phyloP scores from a whole-genome alignment of 768 basidiomycete genomes.

The Kwoniella dejecticola region DNA sequence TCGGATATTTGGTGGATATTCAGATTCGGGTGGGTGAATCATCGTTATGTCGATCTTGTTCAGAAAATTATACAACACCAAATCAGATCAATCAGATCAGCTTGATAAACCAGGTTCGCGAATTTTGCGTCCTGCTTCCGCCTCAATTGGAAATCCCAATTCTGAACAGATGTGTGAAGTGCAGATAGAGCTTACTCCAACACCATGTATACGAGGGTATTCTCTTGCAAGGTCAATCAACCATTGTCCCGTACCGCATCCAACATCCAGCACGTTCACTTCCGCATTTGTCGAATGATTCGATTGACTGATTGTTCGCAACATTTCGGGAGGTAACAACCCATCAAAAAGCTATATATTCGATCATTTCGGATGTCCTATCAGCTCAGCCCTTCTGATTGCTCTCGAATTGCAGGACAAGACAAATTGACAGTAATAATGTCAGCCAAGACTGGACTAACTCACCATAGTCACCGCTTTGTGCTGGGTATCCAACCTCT shows the following conservation, averaged over 20 bases:
- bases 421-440: no score
- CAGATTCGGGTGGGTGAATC: neutral
- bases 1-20: neutral
- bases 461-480: neutral
- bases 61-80: no score
- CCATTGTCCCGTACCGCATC: conserved; percentile 2
- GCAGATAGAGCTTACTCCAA: neutral
- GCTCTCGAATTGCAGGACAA: no score
- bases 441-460: no score
- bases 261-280: conserved; percentile 3
- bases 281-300: neutral
- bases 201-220: neutral
- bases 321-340: neutral
- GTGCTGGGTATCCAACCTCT: neutral
- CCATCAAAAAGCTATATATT: neutral
- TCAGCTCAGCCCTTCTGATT: neutral
- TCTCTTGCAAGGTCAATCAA: neutral
- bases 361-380: neutral
- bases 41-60: conserved; percentile 8
- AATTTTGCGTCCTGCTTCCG: no score
- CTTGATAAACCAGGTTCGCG: no score
- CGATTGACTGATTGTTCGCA: neutral
- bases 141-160: no score
- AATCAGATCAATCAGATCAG: neutral
- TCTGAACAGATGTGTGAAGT: no score